These are phyloP conservation scores for Silene latifolia DNA, from an alignment of 148 eudicot species.

Conservation along the genomic window DNA sequence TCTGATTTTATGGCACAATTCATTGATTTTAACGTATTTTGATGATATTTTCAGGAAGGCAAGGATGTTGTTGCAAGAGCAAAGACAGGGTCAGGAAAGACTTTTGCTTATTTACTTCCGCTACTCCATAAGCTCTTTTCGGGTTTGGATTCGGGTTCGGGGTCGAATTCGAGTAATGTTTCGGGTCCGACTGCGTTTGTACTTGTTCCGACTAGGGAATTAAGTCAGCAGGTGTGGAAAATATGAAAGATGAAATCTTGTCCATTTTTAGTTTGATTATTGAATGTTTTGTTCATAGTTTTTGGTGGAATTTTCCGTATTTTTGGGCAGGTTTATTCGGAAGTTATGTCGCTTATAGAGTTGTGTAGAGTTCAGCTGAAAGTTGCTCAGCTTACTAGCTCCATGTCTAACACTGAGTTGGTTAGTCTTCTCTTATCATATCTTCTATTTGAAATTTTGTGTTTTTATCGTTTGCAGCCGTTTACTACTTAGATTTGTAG, in stretches of 20 bases:
- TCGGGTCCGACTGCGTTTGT: constrained; percentile 53
- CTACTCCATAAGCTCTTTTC: constrained; percentile 79
- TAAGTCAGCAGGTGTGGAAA: constrained; percentile 65
- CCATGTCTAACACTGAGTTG: constrained; percentile 64
- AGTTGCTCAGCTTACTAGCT: constrained; percentile 60
- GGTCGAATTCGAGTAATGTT: constrained; percentile 28
- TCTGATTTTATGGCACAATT: too few species aligned
- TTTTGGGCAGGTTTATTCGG: constrained; percentile 58
- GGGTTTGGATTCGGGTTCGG: constrained; percentile 45
- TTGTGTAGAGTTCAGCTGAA: constrained; percentile 73
- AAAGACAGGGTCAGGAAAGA: constrained; percentile 95
- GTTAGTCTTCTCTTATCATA: constrained; percentile 39
- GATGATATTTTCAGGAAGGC: constrained; percentile 50
- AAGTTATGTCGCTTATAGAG: constrained; percentile 61
- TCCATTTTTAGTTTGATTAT: neutral
- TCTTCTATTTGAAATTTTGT: neutral
- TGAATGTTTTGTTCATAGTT: neutral
- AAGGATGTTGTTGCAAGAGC: constrained; percentile 95
- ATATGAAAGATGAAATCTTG: neutral
- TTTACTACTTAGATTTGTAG: neutral
- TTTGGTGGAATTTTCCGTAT: neutral
- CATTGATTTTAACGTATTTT: neutral
- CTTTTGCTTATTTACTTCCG: constrained; percentile 87
- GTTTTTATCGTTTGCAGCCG: neutral
- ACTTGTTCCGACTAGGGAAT: constrained; percentile 82